Evolutionary conservation across 768 basidiomycete genomes (phyloP).

Genomic region (Russula olivacea): DNA sequence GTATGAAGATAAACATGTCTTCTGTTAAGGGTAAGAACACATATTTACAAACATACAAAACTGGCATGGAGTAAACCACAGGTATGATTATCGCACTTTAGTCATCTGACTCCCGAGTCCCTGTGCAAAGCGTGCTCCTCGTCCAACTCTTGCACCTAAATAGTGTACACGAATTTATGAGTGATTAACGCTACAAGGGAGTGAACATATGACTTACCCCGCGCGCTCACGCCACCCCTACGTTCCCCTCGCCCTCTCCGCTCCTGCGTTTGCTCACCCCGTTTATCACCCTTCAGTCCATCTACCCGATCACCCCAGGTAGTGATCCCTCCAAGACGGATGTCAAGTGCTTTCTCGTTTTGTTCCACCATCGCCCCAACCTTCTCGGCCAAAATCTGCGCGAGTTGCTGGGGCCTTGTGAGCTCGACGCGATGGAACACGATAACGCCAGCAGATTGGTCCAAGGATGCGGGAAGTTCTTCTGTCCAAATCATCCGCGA

Average conservation of each 20-base stretch:
- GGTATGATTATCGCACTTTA: conserved; percentile 8
- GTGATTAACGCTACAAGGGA: background rate
- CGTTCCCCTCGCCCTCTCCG: conserved; percentile 71
- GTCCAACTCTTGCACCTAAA: conserved; percentile 20
- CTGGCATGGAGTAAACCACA: background rate
- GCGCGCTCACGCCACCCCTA: conserved; percentile 46
- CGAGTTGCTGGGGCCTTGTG: conserved; percentile 83
- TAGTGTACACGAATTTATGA: background rate
- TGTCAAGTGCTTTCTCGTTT: conserved; percentile 84
- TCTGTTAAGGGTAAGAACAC: too few relatives aligned
- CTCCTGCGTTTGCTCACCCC: conserved; percentile 73
- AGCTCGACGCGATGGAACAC: conserved; percentile 92
- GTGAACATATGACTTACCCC: conserved; percentile 1
- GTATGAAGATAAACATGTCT: too few relatives aligned
- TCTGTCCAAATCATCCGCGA: conserved; percentile 99
- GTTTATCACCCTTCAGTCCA: conserved; percentile 69
- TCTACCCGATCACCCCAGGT: conserved; percentile 66
- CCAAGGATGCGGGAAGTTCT: conserved; percentile 87
- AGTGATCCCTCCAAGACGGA: conserved; percentile 65
- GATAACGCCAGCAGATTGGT: conserved; percentile 84
- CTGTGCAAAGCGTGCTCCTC: conserved; percentile 23
- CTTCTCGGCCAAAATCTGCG: conserved; percentile 84
- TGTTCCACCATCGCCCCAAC: conserved; percentile 81
- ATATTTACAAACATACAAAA: background rate
- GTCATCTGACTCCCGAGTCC: conserved; percentile 23